phyloP scores from a whole-genome alignment of 768 basidiomycete species.

The Gautieria morchelliformis region DNA sequence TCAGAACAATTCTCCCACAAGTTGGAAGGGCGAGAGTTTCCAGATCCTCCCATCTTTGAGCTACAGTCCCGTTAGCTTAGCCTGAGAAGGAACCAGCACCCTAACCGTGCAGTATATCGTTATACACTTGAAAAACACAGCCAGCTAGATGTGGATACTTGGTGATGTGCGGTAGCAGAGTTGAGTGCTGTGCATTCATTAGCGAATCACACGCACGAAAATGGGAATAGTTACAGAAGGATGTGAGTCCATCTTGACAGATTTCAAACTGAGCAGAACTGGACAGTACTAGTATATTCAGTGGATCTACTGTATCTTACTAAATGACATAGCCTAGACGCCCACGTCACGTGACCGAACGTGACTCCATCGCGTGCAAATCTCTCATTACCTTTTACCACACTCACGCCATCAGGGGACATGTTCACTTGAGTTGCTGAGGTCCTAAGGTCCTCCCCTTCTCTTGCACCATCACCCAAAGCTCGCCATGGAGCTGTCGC shows the following conservation, averaged over 20 bases:
- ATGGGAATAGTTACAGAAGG: neutral
- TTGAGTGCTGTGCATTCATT: conserved; percentile 29
- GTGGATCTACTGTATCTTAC: too few species aligned
- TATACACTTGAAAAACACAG: conserved; percentile 64
- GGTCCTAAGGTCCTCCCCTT: conserved; percentile 59
- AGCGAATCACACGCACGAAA: neutral
- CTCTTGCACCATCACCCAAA: conserved; percentile 38
- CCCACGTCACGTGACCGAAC: neutral
- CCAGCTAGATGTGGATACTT: conserved; percentile 59
- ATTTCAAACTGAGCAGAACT: neutral
- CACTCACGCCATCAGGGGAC: conserved; percentile 10
- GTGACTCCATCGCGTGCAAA: neutral
- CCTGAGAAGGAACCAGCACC: conserved; percentile 5
- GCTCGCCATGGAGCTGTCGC: conserved; percentile 36
- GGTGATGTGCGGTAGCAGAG: conserved; percentile 34
- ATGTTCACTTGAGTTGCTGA: conserved; percentile 73
- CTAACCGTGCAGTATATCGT: conserved; percentile 58
- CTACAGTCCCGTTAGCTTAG: conserved; percentile 24
- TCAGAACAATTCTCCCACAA: conserved; percentile 48
- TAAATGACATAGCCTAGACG: too few species aligned
- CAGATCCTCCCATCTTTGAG: conserved; percentile 63
- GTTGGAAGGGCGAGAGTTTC: conserved; percentile 48
- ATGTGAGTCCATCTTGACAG: neutral
- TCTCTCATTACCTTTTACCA: neutral
- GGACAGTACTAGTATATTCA: too few species aligned